These are phyloP conservation scores for Penicillium roqueforti DNA, from an alignment of 495 filamentous ascomycete species.

Conservation along the genomic window DNA sequence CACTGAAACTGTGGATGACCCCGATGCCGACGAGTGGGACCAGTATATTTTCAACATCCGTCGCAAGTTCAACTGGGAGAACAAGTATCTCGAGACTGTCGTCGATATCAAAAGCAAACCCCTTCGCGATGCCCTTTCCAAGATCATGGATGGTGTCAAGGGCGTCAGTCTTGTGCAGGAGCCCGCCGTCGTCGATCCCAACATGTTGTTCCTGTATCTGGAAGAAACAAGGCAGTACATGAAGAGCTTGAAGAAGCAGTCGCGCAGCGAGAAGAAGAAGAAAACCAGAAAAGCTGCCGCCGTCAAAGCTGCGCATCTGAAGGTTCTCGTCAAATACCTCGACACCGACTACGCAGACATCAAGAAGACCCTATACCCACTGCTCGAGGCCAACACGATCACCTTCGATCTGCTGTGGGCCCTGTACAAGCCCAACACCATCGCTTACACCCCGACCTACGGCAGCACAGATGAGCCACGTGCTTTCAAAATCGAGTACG, in stretches of 20 bases:
- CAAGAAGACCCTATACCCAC: conserved; percentile 78
- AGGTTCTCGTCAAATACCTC: conserved; percentile 74
- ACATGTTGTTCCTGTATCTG: conserved; percentile 83
- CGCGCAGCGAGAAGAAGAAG: conserved; percentile 61
- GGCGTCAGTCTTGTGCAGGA: conserved; percentile 78
- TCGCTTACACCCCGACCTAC: conserved; percentile 78
- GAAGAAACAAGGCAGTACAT: conserved; percentile 66
- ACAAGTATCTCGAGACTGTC: conserved; percentile 72
- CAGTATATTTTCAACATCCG: conserved; percentile 85
- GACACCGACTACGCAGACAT: conserved; percentile 75
- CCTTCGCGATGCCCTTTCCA: conserved; percentile 66
- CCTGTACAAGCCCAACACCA: conserved; percentile 84
- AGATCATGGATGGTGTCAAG: conserved; percentile 78
- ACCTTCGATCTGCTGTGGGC: conserved; percentile 91
- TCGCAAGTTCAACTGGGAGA: conserved; percentile 82
- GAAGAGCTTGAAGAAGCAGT: conserved; percentile 61
- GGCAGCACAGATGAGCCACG: conserved; percentile 76
- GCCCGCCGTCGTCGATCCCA: conserved; percentile 74
- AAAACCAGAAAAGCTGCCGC: conserved; percentile 57
- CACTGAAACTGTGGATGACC: conserved; percentile 71
- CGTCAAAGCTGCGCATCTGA: conserved; percentile 59
- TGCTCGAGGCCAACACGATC: conserved; percentile 79
- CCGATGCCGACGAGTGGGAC: conserved; percentile 70
- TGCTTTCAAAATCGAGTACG: conserved; percentile 85
- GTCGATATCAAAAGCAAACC: conserved; percentile 85